phyloP scores from a whole-genome alignment of 257 asterid genomes.

The Solanum sparsipilum region DNA sequence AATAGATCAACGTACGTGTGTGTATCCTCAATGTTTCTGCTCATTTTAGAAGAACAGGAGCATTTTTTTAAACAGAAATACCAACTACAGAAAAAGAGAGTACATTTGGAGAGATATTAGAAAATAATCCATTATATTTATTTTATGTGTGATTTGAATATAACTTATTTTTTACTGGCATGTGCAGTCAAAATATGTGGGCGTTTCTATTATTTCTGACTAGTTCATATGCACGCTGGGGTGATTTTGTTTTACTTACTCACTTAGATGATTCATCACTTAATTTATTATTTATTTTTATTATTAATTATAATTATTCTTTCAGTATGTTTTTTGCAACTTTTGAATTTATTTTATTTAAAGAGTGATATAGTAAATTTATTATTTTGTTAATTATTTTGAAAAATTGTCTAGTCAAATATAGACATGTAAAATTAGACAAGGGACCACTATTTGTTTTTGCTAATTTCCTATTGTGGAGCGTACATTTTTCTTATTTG shows the following conservation, averaged over 20 bases:
- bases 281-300: background rate
- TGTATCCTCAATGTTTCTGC: background rate
- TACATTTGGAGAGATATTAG: background rate
- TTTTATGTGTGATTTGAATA: background rate
- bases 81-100: background rate
- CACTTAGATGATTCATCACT: background rate
- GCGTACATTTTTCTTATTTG: background rate
- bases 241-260: background rate
- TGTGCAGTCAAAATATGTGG: background rate
- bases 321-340: fast-evolving
- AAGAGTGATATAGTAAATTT: background rate
- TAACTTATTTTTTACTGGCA: background rate
- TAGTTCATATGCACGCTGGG: background rate
- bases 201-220: background rate
- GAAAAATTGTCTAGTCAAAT: background rate
- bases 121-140: background rate
- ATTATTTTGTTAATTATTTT: background rate
- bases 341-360: background rate
- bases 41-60: background rate
- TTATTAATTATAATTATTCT: background rate
- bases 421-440: background rate
- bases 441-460: background rate
- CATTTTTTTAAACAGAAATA: background rate
- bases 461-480: background rate
- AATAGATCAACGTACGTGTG: too few species aligned